phyloP scores from a whole-genome alignment of 345 rosid species.

The Brassica incana region DNA sequence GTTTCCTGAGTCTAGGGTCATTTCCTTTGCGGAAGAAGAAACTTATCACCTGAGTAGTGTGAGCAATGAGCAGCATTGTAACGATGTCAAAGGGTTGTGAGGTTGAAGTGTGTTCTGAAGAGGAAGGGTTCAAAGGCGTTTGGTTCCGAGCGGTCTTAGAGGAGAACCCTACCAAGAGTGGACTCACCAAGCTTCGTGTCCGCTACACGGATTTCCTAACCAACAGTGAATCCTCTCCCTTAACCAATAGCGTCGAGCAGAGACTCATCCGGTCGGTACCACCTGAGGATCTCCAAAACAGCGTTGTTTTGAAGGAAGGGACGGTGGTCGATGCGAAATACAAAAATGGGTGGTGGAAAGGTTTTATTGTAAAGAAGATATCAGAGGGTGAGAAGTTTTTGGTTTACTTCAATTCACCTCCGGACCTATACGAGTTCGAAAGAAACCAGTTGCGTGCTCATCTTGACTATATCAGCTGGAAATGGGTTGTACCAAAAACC shows the following conservation, averaged over 20 bases:
- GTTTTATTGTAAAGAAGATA: constrained; percentile 46
- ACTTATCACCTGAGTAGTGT: background rate
- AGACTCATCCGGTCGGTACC: constrained; percentile 50
- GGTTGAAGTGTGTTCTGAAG: constrained; percentile 59
- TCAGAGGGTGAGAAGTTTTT: constrained; percentile 34
- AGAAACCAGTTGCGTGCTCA: constrained; percentile 51
- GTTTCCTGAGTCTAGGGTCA: background rate
- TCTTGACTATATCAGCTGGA: constrained; percentile 41
- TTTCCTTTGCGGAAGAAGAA: background rate
- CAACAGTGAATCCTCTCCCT: constrained; percentile 42
- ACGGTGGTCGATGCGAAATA: constrained; percentile 48
- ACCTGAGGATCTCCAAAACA: constrained; percentile 14
- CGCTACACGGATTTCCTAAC: constrained; percentile 44
- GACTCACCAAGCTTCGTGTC: constrained; percentile 39
- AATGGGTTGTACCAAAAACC: constrained; percentile 49
- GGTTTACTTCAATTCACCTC: constrained; percentile 56
- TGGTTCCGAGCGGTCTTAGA: constrained; percentile 55
- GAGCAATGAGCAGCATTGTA: background rate
- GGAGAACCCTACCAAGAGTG: constrained; percentile 38
- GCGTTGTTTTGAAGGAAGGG: constrained; percentile 36
- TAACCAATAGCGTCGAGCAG: constrained; percentile 41
- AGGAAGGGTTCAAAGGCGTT: constrained; percentile 59
- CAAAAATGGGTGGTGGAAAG: constrained; percentile 57
- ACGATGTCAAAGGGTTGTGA: constrained; percentile 25
- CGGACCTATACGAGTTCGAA: constrained; percentile 50